Conservation (phyloP, 2,329 filamentous ascomycete species). For the Aspergillus jensenii region DNA sequence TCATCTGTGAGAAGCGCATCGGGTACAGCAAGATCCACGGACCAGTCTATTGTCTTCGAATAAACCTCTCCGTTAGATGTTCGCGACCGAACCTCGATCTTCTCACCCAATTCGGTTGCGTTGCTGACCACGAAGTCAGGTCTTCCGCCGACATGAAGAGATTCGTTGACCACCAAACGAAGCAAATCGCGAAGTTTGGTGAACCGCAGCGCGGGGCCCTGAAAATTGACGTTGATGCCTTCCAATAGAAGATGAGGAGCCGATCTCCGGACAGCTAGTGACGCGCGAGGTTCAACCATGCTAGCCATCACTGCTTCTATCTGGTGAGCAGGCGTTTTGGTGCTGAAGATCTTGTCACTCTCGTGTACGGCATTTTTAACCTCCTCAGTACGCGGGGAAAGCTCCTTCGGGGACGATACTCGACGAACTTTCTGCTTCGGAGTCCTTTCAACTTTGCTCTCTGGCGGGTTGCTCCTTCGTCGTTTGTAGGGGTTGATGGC, state of each 20-base stretch:
- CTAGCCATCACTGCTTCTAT: slow-evolving; percentile 43
- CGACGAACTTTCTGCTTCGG: slow-evolving; percentile 38
- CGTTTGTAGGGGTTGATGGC: slow-evolving; percentile 47
- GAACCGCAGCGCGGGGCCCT: slow-evolving; percentile 38
- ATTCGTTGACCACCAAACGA: slow-evolving; percentile 49
- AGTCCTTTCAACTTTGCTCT: slow-evolving; percentile 33
- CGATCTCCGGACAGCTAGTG: slow-evolving; percentile 36
- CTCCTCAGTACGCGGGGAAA: slow-evolving; percentile 41
- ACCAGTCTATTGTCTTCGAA: slow-evolving; percentile 49
- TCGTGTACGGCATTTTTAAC: slow-evolving; percentile 44
- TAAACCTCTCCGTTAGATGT: slow-evolving; percentile 46
- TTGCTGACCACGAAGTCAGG: slow-evolving; percentile 49
- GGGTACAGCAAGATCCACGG: slow-evolving; percentile 47
- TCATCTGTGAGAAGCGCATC: slow-evolving; percentile 56
- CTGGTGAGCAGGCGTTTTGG: slow-evolving; percentile 33
- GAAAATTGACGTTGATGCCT: slow-evolving; percentile 36
- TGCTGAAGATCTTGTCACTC: slow-evolving; percentile 42
- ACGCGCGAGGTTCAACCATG: slow-evolving; percentile 37
- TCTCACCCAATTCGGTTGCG: slow-evolving; percentile 45
- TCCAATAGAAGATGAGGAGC: slow-evolving; percentile 36
- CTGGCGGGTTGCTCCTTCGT: slow-evolving; percentile 41
- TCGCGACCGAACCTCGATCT: slow-evolving; percentile 45
- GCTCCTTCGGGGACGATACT: slow-evolving; percentile 32
- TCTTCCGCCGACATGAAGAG: slow-evolving; percentile 48
- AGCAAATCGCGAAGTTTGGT: slow-evolving; percentile 48